Percentiles rank a stretch among this genome's conserved stretches.
Evolutionary conservation across 164 flowering plant genomes (phyloP).

Genomic region (Pachysandra terminalis): DNA sequence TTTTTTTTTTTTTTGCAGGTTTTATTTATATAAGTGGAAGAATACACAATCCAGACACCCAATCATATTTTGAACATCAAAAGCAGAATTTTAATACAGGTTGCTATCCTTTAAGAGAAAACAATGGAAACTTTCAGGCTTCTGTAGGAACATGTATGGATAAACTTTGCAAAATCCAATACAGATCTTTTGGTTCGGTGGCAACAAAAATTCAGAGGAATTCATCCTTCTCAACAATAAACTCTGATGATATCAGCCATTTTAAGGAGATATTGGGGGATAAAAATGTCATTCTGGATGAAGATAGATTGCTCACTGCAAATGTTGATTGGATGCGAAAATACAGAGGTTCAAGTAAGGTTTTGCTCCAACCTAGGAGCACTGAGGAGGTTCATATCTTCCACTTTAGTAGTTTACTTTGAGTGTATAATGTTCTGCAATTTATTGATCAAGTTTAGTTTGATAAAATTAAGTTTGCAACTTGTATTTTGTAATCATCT

Average conservation of each 20-base stretch:
- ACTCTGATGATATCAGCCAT: slow-evolving; percentile 53
- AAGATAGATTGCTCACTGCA: slow-evolving; percentile 55
- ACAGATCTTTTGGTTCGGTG: slow-evolving; percentile 40
- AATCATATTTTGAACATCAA: slow-evolving; percentile 12
- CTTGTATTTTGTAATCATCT: not conserved
- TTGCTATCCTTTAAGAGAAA: not conserved
- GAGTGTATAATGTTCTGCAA: not conserved
- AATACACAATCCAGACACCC: not conserved
- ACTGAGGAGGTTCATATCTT: slow-evolving; percentile 63
- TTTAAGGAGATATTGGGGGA: slow-evolving; percentile 70
- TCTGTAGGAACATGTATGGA: slow-evolving; percentile 3
- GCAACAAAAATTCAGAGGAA: slow-evolving; percentile 41
- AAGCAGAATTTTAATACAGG: not conserved
- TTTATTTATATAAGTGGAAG: not conserved
- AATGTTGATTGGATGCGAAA: slow-evolving; percentile 91
- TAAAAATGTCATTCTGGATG: slow-evolving; percentile 79
- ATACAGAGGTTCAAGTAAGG: slow-evolving; percentile 82
- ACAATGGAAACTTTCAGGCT: slow-evolving; percentile 5
- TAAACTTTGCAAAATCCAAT: slow-evolving; percentile 13
- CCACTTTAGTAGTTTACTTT: not conserved
- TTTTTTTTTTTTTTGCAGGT: no score
- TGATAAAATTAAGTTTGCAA: no score
- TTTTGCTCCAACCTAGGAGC: slow-evolving; percentile 73
- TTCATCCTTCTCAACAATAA: slow-evolving; percentile 51
- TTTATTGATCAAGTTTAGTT: not conserved